Evolutionary conservation across 352 stramenopile species (phyloP), one percentile per base, ranked within the genome.

Genomic region (Halophytophthora polymorphica): DNA sequence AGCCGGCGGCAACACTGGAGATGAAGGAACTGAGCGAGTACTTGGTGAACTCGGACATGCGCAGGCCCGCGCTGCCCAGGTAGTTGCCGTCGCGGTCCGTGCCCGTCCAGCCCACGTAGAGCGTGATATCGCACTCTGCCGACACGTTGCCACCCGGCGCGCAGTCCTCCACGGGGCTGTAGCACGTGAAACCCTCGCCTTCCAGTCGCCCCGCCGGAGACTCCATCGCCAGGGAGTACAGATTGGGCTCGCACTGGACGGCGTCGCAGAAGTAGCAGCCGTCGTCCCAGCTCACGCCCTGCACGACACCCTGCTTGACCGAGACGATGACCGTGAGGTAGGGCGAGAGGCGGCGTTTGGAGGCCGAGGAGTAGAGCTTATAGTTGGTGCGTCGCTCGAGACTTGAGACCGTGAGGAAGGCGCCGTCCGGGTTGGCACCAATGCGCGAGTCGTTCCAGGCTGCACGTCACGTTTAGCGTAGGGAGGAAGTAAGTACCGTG

Each of bases 1-100:
- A 77, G 45, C 70, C 83, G 29, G 48, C 75, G 21, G 63, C 61
- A 33, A 92, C 60, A 41, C 77, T 86, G 38, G 73, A 81, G 53
- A 89, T 81, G 57, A 87, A 89, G 41, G 76, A 86, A 46, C 64
- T 70, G 51, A 90, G 80, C n/a, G 82, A 92, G 61, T 89, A 90
- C 51, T 88, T 86, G 42, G 81, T 71, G 55, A 92, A 92, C 62
- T 92, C 79, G 35, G 82, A 92, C 66, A 90, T 87, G 14, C 82
- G 82, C 50, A 90, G 56, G 4, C 79, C 78, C 2, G 77, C 72
- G 57, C 82, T 92, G 45, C 77, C 83, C 22, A 92, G 56, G 56
- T 90, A 90, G 56, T 90, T 77, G 34, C 82, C 82, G 45, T 88
- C 84, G 50, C 67, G 70, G 54, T 92, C 82, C 4, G 82, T 92